Conservation (phyloP, 2,329 filamentous ascomycete species). For the Aspergillus carbonarius region DNA sequence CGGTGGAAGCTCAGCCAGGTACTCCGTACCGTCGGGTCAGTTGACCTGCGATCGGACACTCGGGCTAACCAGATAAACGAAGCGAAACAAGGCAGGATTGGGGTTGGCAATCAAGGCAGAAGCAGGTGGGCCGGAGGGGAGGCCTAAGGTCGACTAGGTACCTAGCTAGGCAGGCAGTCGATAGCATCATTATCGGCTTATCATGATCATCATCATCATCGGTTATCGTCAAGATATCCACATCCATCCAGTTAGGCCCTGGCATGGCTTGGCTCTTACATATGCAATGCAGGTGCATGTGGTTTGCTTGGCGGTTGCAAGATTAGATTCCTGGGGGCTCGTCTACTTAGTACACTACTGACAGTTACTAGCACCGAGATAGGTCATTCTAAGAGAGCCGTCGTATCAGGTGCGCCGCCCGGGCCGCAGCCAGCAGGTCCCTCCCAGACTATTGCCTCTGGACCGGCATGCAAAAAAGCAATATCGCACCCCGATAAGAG, state of each 20-base stretch:
- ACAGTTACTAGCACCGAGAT: too few relatives aligned
- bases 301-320: not conserved
- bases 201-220: not conserved
- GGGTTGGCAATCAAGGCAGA: not conserved
- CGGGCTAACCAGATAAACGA: not conserved
- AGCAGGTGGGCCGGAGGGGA: too few relatives aligned
- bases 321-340: not conserved
- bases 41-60: constrained; percentile 22
- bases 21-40: constrained; percentile 9
- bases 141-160: not conserved
- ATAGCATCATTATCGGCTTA: not conserved
- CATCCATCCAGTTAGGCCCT: not conserved
- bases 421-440: not conserved
- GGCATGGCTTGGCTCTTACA: not conserved
- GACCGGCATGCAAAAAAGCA: not conserved
- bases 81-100: not conserved
- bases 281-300: constrained; percentile 1
- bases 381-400: not conserved
- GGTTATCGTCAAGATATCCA: not conserved
- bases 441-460: not conserved
- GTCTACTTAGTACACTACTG: too few relatives aligned
- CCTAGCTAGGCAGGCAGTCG: not conserved
- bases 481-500: not conserved
- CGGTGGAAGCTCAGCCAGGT: not conserved
- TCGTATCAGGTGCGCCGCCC: constrained; percentile 4